Base-by-base conservation (phyloP, 2,329 filamentous ascomycete species). In the Apiospora malaysiana region DNA sequence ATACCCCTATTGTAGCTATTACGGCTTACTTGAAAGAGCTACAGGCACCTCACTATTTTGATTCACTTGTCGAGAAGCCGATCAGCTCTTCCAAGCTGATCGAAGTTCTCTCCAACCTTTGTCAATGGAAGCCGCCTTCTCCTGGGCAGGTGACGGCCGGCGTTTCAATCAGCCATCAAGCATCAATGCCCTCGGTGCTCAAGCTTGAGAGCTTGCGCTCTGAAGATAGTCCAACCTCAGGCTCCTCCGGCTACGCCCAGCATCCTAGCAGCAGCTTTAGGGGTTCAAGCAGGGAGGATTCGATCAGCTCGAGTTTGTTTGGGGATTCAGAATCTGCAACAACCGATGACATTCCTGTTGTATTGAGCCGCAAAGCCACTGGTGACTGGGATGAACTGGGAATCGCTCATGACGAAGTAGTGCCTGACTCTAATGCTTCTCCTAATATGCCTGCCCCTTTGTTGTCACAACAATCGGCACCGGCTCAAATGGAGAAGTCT, bases 1-100 rank as follows among this genome's bases (percentile, higher is more conserved):
- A 96, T 76, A 99, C 96, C 0, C 96, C 96, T 0, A 97, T 99
- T 73, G 94, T 99, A 70, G 95, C 94, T 66, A 95, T 99, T 45
- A 99, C 96, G 4, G 95, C 96, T 8, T 99, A 99, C 80, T 85
- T 99, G n/a, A 98, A 98, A 80, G 96, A 99, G 78, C 86, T 99
- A 2, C 95, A 96, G 75, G 94, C 95, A 72, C 94, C 94, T 4
- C 95, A 99, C 82, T 94, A 98, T 81, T 99, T 99, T 78, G 95
- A 98, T 80, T 94, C 93, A 0, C 85, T 99, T 68, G 94, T 99
- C 69, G 95, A 99, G 82, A 99, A 99, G 82, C 96, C 96, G 37
- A 97, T 97, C 46, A 98, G 95, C 49, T 91, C 94, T 59, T 93
- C 93, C 3, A 98, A 98, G 82, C 82, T 99, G 68, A 94, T 91